Conservation (phyloP, 1,139 yeast genomes). For the Saccharomycopsis crataegensis region DNA sequence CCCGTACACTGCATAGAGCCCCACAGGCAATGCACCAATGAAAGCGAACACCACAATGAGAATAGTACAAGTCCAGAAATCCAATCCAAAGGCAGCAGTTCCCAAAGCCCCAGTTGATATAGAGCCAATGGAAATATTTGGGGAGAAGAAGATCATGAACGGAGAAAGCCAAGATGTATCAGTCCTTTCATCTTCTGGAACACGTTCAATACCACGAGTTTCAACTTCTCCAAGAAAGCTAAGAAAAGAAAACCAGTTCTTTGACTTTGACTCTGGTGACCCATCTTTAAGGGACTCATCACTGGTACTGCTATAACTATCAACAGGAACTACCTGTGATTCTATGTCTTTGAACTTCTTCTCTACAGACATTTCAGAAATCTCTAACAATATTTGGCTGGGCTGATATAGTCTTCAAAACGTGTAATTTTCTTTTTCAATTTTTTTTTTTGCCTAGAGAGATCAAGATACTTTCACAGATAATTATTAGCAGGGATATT, state of each 20-base stretch:
- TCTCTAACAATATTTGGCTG: too few species aligned
- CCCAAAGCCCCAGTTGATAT: conserved; percentile 31
- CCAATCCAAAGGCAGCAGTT: conserved; percentile 28
- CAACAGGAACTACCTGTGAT: neutral
- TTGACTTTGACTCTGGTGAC: neutral
- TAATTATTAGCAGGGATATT: too few species aligned
- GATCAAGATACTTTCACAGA: too few species aligned
- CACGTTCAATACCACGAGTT: conserved; percentile 41
- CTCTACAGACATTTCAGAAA: neutral
- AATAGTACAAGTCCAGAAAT: conserved; percentile 33
- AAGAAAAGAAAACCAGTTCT: neutral
- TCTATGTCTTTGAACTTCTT: conserved; percentile 7
- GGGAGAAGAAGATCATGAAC: conserved; percentile 30
- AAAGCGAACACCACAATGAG: conserved; percentile 28
- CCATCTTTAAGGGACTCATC: neutral
- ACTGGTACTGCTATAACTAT: neutral
- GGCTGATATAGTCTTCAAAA: too few species aligned
- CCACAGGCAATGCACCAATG: conserved; percentile 32
- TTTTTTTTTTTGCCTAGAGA: too few species aligned
- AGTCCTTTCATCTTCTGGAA: conserved; percentile 37
- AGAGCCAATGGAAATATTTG: conserved; percentile 31
- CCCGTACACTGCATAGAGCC: conserved; percentile 30
- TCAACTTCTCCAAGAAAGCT: conserved; percentile 30
- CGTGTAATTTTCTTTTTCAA: too few species aligned
- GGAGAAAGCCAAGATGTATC: conserved; percentile 26